phyloP scores from a whole-genome alignment of 2,329 filamentous ascomycete species.

The Colletotrichum lindemuthianum region DNA sequence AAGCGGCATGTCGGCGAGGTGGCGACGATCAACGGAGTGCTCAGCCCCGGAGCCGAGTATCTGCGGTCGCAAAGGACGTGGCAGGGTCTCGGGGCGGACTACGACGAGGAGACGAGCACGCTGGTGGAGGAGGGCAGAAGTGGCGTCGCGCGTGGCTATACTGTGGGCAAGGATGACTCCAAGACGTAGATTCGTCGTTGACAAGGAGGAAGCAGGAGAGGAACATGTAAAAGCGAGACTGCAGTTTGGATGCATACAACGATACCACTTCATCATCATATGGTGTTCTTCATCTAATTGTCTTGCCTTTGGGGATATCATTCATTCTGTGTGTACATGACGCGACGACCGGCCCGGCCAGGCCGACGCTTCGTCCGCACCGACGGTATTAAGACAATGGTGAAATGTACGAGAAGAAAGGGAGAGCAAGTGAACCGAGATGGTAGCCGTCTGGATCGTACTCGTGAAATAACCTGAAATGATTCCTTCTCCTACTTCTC shows the following conservation, averaged over 20 bases:
- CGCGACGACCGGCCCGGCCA: constrained; percentile 16
- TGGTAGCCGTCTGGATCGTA: constrained; percentile 21
- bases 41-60: constrained; percentile 93
- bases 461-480: constrained; percentile 10
- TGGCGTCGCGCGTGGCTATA: constrained; percentile 90
- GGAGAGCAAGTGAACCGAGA: constrained; percentile 25
- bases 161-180: constrained; percentile 67
- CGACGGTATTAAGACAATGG: neutral
- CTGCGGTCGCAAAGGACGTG: constrained; percentile 85
- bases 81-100: constrained; percentile 92
- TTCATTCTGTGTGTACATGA: constrained; percentile 8
- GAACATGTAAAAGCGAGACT: too few species aligned
- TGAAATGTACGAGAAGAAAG: neutral
- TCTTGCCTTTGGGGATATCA: neutral
- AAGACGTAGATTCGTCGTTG: neutral
- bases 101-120: constrained; percentile 70
- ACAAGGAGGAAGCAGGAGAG: too few species aligned
- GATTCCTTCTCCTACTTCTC: too few species aligned
- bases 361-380: neutral
- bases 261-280: constrained; percentile 14
- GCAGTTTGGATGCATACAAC: neutral
- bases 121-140: constrained; percentile 84
- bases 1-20: constrained; percentile 73
- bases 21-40: constrained; percentile 82
- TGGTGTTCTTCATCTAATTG: neutral